Evolutionary conservation across 2,329 filamentous ascomycete species (phyloP), one percentile per base, ranked within the genome.

Genomic region (Aspergillus udagawae): DNA sequence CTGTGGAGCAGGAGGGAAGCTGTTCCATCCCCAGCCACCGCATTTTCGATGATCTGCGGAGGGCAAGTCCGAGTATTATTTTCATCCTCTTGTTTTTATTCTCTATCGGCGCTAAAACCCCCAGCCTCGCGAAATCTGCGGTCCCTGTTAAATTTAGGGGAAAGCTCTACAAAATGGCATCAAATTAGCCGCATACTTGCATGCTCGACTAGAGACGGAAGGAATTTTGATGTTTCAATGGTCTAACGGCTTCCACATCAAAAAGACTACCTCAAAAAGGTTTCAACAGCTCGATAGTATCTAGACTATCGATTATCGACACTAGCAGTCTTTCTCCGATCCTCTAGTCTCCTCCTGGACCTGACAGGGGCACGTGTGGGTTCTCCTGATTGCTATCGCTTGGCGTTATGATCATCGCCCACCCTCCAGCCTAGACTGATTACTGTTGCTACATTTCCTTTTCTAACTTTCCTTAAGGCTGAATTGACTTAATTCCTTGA

Each of bases 11-110:
- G 53, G 45, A 57, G 56, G 49, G 63, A 55, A 57, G 48, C 52
- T 60, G 32, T 17, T 38, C 32, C 14, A 17, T 53, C 60, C 69
- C 67, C 70, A 73, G 70, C 71, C 70, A 72, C 70, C 69, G 61
- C 65, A 64, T 69, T 73, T 73, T 67, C 61, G 45, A 35, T 29
- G 52, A 54, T 55, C 47, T 48, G 49, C 35, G 35, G 32, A 38
- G 21, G 29, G 27, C 38, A 51, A 23, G 20, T 50, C 17, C 4
- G 12, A 38, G 28, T 14, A 28, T 41, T 53, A 63, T 60, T 63
- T 63, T 55, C 64, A 63, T 65, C 60, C 57, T 56, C 32, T 61
- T 60, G 60, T 29, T 29, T 60, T 63, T 57, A 52, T 47, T 35
- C 20, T 38, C 20, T 17, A 49, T 41, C 44, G 53, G 41, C n/a